Evolutionary conservation across 345 rosid species (phyloP), one percentile per base, ranked within the genome.

Genomic region (Populus tremula): DNA sequence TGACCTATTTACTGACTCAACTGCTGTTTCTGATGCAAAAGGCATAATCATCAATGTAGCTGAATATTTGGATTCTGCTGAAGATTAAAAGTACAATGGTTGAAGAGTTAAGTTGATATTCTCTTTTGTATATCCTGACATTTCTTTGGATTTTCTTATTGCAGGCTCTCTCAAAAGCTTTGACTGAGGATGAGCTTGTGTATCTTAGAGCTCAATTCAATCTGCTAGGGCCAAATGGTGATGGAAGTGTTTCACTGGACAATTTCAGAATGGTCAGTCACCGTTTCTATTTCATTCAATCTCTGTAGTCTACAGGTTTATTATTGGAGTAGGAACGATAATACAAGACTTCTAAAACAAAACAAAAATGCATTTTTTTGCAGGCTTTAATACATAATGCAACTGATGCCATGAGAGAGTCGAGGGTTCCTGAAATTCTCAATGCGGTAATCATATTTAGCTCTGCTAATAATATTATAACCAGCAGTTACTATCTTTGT

Each of bases 141-240:
- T 35, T 62, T 59, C 70, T 64, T 66, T 74, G 33, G 38, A 75
- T 72, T 29, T 47, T 41, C 69, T 31, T 79, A 73, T 54, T 79
- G 84, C 84, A 96, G 99, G 95, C 99, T 71, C 97, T 93, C 77
- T 91, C 98, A 38, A 96, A 90, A 86, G 94, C 97, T 38, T 87
- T 96, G 85, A 88, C 94, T 0, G 99, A 89, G 77, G 97, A 93
- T 35, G 95, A 89, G 79, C 93, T 93, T 47, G 82, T 86, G 59
- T 92, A 90, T 82, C 96, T 93, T 67, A 85, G 82, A 80, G 94
- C 88, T 85, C 98, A 96, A 73, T 96, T 90, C 79, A 86, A 75
- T 80, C 87, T 93, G 74, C 79, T 96, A 87, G 98, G 92, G 79
- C 99, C 99, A 56, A 88, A 83, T 76, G 88, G 80, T 49, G 90